Percentiles rank a stretch among this genome's conserved stretches.
Evolutionary conservation across 768 basidiomycete species (phyloP).

Genomic region (Rubroboletus pulcherrimus): DNA sequence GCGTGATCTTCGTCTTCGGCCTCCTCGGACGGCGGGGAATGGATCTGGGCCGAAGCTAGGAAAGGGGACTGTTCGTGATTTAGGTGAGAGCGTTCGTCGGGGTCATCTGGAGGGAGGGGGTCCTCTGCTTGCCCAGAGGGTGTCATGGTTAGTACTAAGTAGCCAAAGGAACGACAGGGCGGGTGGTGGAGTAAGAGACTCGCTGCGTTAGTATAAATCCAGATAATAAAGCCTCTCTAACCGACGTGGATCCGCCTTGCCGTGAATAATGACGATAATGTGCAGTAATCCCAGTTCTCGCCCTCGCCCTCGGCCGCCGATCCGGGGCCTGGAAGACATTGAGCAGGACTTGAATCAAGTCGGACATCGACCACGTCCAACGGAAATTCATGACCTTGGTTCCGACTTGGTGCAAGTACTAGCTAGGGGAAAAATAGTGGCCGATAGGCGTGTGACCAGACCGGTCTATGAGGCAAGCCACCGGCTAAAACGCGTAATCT

Average conservation of each 20-base stretch:
- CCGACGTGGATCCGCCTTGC: not conserved
- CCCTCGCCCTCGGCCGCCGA: too few relatives aligned
- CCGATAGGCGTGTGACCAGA: too few relatives aligned
- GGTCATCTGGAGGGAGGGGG: conserved; percentile 44
- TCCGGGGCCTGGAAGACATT: not conserved
- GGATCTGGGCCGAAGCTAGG: conserved; percentile 11
- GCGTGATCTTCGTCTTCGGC: conserved; percentile 29
- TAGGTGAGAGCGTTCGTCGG: conserved; percentile 42
- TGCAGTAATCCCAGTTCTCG: not conserved
- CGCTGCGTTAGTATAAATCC: too few relatives aligned
- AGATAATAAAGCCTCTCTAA: not conserved
- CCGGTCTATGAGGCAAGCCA: too few relatives aligned
- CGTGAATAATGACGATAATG: not conserved
- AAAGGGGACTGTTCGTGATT: conserved; percentile 37
- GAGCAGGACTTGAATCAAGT: too few relatives aligned
- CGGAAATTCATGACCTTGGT: not conserved
- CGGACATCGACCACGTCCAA: not conserved
- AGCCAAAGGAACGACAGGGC: not conserved
- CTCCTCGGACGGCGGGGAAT: conserved; percentile 10
- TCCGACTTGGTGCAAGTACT: not conserved
- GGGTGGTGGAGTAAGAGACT: too few relatives aligned
- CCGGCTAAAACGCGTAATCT: not conserved
- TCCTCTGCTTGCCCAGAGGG: not conserved
- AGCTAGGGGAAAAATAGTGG: too few relatives aligned
- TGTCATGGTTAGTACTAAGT: conserved; percentile 13